Conservation (phyloP, 2,329 filamentous ascomycete genomes). For the Seiridium unicorne region DNA sequence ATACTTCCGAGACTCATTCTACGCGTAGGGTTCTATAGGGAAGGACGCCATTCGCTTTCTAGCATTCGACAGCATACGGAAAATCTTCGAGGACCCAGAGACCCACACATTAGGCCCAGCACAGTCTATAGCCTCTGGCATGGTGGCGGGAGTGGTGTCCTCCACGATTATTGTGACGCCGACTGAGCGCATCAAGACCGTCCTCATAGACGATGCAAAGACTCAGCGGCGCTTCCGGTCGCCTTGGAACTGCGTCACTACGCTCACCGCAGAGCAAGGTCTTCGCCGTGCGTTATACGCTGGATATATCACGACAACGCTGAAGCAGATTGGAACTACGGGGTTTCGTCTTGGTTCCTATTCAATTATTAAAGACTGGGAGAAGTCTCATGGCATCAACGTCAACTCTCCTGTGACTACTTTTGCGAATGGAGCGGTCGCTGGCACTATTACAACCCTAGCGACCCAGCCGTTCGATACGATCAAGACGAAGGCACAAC, state of each 20-base stretch:
- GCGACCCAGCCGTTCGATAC: constrained; percentile 60
- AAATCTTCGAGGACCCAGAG: constrained; percentile 45
- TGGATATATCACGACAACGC: constrained; percentile 57
- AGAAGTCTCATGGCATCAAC: constrained; percentile 17
- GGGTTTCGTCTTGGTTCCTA: constrained; percentile 63
- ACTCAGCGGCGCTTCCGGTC: constrained; percentile 39
- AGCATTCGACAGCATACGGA: constrained; percentile 61
- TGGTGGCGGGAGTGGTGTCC: constrained; percentile 57
- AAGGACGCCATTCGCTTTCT: constrained; percentile 65
- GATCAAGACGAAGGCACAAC: constrained; percentile 61
- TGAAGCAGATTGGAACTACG: constrained; percentile 62
- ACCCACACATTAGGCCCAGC: constrained; percentile 53
- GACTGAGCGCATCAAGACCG: constrained; percentile 63
- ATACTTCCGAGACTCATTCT: background rate
- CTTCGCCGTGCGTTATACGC: constrained; percentile 52
- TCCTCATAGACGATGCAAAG: constrained; percentile 57
- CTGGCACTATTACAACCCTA: constrained; percentile 39
- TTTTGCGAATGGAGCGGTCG: constrained; percentile 39
- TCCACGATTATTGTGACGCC: constrained; percentile 59
- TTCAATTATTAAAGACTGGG: constrained; percentile 58
- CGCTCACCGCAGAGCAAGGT: constrained; percentile 51
- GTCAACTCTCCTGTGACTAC: constrained; percentile 30
- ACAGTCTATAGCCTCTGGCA: constrained; percentile 55
- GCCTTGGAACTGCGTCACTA: constrained; percentile 47
- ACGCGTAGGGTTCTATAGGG: constrained; percentile 47